phyloP scores from a whole-genome alignment of 2,329 filamentous ascomycete species.

The Cladosporium cucumerinum region DNA sequence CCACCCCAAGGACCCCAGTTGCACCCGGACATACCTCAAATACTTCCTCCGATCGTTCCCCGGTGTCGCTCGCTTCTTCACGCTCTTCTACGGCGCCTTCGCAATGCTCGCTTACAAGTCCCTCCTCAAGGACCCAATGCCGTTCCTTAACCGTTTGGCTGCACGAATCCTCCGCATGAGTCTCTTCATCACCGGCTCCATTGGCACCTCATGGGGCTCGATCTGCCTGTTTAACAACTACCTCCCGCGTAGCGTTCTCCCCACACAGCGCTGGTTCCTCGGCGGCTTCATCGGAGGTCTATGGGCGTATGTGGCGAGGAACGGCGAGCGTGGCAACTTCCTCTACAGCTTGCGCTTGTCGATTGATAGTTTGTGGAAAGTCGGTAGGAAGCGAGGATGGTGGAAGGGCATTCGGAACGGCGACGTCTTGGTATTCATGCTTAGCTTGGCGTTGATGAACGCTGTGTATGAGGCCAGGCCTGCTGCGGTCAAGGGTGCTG shows the following conservation, averaged over 20 bases:
- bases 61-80: constrained; percentile 70
- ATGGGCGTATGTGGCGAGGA: constrained; percentile 75
- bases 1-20: constrained; percentile 84
- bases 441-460: constrained; percentile 73
- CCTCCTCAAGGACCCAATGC: constrained; percentile 67
- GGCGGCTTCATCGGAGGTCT: constrained; percentile 81
- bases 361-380: constrained; percentile 84
- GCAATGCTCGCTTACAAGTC: constrained; percentile 65
- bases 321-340: constrained; percentile 65
- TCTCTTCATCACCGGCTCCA: constrained; percentile 74
- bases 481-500: constrained; percentile 62
- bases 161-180: constrained; percentile 69
- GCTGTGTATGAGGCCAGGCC: constrained; percentile 72
- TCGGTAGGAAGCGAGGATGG: constrained; percentile 84
- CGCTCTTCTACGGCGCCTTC: constrained; percentile 68
- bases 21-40: constrained; percentile 78
- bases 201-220: constrained; percentile 82
- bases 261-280: constrained; percentile 84
- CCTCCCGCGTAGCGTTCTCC: constrained; percentile 69
- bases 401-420: constrained; percentile 80
- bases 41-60: constrained; percentile 86
- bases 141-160: constrained; percentile 63
- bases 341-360: constrained; percentile 75
- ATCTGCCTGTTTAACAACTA: constrained; percentile 84
- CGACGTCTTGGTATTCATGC: constrained; percentile 79